Evolutionary conservation across 345 rosid species (phyloP).

Genomic region (Cardamine resedifolia): DNA sequence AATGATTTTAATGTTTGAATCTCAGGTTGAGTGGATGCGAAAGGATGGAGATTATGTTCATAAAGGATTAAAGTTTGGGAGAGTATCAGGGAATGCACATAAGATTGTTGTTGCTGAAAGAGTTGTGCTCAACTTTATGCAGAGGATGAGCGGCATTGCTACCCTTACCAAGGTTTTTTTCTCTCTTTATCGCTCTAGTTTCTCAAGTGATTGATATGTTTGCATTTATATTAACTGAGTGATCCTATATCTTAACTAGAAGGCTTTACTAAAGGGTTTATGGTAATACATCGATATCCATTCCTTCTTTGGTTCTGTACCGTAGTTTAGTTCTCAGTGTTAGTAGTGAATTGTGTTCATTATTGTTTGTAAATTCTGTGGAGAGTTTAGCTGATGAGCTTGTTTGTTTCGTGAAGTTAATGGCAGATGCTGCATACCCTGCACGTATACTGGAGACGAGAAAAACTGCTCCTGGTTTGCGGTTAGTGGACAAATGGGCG

Average conservation of each 20-base stretch:
- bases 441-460: constrained; percentile 89
- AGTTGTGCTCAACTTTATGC: constrained; percentile 90
- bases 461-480: constrained; percentile 91
- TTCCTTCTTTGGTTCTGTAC: neutral
- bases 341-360: neutral
- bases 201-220: constrained; percentile 9
- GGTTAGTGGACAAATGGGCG: constrained; percentile 97
- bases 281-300: neutral
- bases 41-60: constrained; percentile 82
- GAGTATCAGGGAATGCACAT: constrained; percentile 86
- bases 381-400: constrained; percentile 16
- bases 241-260: neutral
- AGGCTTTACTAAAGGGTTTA: neutral
- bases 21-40: constrained; percentile 79
- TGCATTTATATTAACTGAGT: neutral
- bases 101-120: constrained; percentile 89
- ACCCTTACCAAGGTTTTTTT: constrained; percentile 76
- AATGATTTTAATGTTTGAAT: neutral
- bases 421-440: constrained; percentile 93
- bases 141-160: constrained; percentile 98
- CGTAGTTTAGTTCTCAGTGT: neutral
- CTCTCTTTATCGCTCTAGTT: neutral
- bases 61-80: constrained; percentile 89
- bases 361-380: neutral
- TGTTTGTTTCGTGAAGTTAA: constrained; percentile 58